Percentiles rank a stretch among this genome's conserved stretches.
These are phyloP conservation scores for Xylaria curta DNA, from an alignment of 495 filamentous ascomycete species.

Conservation along the genomic window DNA sequence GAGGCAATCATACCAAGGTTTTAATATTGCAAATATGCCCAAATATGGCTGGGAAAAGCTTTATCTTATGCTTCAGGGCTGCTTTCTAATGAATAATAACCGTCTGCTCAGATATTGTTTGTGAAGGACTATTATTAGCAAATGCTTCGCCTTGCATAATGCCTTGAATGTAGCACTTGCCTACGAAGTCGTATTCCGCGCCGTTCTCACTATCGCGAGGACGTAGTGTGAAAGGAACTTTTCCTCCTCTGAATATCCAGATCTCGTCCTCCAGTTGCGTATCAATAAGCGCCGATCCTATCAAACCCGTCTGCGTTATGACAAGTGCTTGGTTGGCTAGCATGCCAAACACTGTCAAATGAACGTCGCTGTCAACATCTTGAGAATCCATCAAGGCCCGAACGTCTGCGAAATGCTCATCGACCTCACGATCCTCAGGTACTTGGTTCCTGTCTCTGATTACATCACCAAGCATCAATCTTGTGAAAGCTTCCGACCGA, in stretches of 20 bases:
- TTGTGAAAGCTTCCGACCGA: not conserved
- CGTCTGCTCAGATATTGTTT: not conserved
- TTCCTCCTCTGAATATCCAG: slow-evolving; percentile 7
- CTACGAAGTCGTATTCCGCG: slow-evolving; percentile 7
- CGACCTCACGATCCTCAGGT: not conserved
- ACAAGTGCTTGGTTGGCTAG: slow-evolving; percentile 2
- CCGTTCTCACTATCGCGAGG: not conserved
- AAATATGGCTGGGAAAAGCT: not conserved
- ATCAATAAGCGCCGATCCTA: slow-evolving; percentile 8
- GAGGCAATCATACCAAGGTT: not conserved
- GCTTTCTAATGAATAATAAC: not conserved
- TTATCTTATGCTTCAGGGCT: not conserved
- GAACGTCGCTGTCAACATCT: not conserved
- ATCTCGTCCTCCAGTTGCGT: not conserved
- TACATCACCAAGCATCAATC: not conserved
- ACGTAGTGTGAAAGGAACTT: slow-evolving; percentile 13
- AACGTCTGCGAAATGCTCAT: not conserved
- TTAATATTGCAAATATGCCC: not conserved
- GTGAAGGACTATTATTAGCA: not conserved
- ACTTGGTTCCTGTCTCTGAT: not conserved
- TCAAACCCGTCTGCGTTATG: not conserved
- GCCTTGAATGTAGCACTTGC: slow-evolving; percentile 12
- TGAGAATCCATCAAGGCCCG: not conserved
- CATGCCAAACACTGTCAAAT: not conserved
- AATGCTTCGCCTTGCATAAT: slow-evolving; percentile 10